Percentiles rank a stretch among this genome's conserved stretches.
Conservation (phyloP, 345 rosid genomes). For the Bruguiera sexangula region DNA sequence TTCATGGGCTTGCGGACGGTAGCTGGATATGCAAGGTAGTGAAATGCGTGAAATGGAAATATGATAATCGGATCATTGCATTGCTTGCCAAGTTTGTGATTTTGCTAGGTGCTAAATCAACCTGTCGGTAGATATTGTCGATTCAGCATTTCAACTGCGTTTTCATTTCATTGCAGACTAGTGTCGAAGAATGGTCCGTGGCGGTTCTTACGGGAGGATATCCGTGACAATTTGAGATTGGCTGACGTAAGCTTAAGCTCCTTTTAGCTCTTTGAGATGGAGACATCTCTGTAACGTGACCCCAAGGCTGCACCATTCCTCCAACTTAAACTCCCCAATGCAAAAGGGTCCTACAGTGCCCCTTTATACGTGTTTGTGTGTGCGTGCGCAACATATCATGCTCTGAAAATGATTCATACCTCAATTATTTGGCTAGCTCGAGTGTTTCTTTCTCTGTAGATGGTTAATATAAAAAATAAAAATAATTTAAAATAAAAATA, state of each 20-base stretch:
- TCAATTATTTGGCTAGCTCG: too few species aligned
- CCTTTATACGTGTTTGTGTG: too few species aligned
- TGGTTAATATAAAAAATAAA: too few species aligned
- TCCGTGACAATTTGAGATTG: conserved; percentile 6
- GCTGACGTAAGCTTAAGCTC: conserved; percentile 1
- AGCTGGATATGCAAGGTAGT: conserved; percentile 42
- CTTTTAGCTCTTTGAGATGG: too few species aligned
- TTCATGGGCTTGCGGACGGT: conserved; percentile 44
- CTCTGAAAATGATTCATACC: too few species aligned
- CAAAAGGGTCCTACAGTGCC: too few species aligned
- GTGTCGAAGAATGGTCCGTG: conserved; percentile 36
- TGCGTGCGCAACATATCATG: too few species aligned
- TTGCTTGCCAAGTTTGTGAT: neutral
- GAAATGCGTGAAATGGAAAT: neutral
- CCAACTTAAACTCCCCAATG: too few species aligned
- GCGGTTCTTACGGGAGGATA: conserved; percentile 36
- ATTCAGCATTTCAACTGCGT: neutral
- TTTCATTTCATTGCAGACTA: conserved; percentile 20
- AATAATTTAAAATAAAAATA: too few species aligned
- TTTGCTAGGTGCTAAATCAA: neutral
- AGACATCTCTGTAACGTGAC: too few species aligned
- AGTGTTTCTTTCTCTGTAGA: too few species aligned
- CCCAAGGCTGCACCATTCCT: too few species aligned
- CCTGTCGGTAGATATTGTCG: neutral
- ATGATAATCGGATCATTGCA: neutral